Evolutionary conservation across 129 eudicot species (phyloP), one percentile per base, ranked within the genome.

Genomic region (Pulicaria dysenterica): DNA sequence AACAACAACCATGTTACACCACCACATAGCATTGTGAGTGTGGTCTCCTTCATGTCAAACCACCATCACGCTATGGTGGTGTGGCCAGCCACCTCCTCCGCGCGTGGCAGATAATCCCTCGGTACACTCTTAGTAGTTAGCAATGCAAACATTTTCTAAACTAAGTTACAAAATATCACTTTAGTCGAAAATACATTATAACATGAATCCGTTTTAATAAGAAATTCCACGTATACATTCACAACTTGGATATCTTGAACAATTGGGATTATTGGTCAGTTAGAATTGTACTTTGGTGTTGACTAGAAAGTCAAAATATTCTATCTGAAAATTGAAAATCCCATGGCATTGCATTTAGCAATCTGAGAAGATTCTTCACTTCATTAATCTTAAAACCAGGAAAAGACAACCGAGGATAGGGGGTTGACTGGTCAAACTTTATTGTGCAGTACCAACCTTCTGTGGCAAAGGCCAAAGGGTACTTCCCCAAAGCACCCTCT

Each of bases 281-380:
- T 43, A 3, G 17, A 31, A 7, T 9, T 70, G 75, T 70, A 70
- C 43, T 70, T 54, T 70, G 36, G 13, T 72, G 16, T 60, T 44
- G 77, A 59, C 69, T 46, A 73, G 47, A 9, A 46, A 59, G 48
- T 72, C 47, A 44, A 71, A 6, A 58, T 46, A 73, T 15, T 37
- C 47, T 59, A 59, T 15, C 60, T 36, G 12, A 34, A 19, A 7
- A 10, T 39, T 50, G 69, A 16, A 74, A 75, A 74, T 65, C 79
- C 73, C 79, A 5, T 75, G 41, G 50, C 78, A 60, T 75, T 55
- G 79, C 79, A 75, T 75, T 75, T 43, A 75, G 73, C 79, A 65
- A 47, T 47, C 39, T 63, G 53, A 49, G 31, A 37, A 64, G 79
- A 74, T 64, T 64, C 65, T 39, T 17, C 45, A 19, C 17, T 2